phyloP scores from a whole-genome alignment of 169 alveolate genomes.

The Cryptosporidium bovis region DNA sequence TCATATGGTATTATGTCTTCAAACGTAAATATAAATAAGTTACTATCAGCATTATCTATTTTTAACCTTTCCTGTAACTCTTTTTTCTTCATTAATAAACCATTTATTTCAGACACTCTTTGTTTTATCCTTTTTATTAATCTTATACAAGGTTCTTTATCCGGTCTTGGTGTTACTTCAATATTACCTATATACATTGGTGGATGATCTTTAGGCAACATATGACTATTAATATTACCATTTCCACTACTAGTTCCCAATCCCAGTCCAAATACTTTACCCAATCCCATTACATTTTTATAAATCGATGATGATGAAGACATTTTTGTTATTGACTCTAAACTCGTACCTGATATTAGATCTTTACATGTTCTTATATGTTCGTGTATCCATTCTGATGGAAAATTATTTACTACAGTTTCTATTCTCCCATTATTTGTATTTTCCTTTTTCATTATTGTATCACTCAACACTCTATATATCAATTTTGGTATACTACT shows the following conservation, averaged over 20 bases:
- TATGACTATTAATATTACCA: not conserved
- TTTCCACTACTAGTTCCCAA: too few species aligned
- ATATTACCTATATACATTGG: slow-evolving; percentile 55
- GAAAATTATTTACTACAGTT: slow-evolving; percentile 51
- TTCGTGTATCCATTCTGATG: slow-evolving; percentile 74
- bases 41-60: slow-evolving; percentile 30
- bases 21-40: slow-evolving; percentile 53
- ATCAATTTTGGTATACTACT: slow-evolving; percentile 52
- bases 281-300: not conserved
- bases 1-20: slow-evolving; percentile 59
- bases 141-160: slow-evolving; percentile 59
- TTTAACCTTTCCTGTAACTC: slow-evolving; percentile 16
- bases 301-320: slow-evolving; percentile 1
- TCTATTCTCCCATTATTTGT: slow-evolving; percentile 3
- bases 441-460: not conserved
- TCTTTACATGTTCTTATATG: slow-evolving; percentile 70
- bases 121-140: slow-evolving; percentile 54
- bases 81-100: slow-evolving; percentile 29
- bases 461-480: slow-evolving; percentile 2
- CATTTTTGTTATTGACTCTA: slow-evolving; percentile 24
- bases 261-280: not conserved
- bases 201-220: slow-evolving; percentile 18
- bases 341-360: slow-evolving; percentile 42
- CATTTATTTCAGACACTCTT: slow-evolving; percentile 61
- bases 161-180: slow-evolving; percentile 70